Evolutionary conservation across 1,284 basidiomycete species (phyloP), one percentile per base, ranked within the genome.

Genomic region (Ceratobasidium sp.): DNA sequence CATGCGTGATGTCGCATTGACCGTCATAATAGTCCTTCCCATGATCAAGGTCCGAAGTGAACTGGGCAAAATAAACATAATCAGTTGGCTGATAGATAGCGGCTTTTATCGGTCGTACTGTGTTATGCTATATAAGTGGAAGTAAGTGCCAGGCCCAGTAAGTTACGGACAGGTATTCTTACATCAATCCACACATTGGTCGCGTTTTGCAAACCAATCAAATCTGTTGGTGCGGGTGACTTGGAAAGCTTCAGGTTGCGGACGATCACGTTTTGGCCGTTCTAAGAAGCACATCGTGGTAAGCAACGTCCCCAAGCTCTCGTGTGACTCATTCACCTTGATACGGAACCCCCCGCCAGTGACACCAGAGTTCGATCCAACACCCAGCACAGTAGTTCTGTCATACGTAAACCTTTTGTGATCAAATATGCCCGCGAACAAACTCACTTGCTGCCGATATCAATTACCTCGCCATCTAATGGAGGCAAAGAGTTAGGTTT

Each of bases 131-230:
- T 15, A 17, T 5, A 51, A 40, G 11, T 1, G 44, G 15, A 25
- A 25, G 5, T 43, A 1, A 29, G 52, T 25, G 57, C 49, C 32
- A 6, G 8, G 49, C 37, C 37, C n/a, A 34, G 29, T 11, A 11
- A 8, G n/a, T 0, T 7, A 34, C 44, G 2, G 32, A 37, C 1
- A 34, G 5, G 34, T 25, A 22, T 44, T 13, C 67, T 69, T 22
- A 69, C 67, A 52, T 76, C 76, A 49, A 79, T 56, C 78, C 78
- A 79, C 37, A 79, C 74, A 25, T 79, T 76, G 32, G 76, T 76
- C 13, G 73, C 51, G n/a, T 62, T 65, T 37, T 79, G 78, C n/a
- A 79, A 32, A 17, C 51, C 76, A 34, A 79, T 75, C 56, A 77
- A 44, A 61, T 77, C 78, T 5, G 69, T 74, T 17, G 78, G 76